These are phyloP conservation scores for Sporopachydermia quercuum DNA, from an alignment of 805 yeast genomes.

Conservation along the genomic window DNA sequence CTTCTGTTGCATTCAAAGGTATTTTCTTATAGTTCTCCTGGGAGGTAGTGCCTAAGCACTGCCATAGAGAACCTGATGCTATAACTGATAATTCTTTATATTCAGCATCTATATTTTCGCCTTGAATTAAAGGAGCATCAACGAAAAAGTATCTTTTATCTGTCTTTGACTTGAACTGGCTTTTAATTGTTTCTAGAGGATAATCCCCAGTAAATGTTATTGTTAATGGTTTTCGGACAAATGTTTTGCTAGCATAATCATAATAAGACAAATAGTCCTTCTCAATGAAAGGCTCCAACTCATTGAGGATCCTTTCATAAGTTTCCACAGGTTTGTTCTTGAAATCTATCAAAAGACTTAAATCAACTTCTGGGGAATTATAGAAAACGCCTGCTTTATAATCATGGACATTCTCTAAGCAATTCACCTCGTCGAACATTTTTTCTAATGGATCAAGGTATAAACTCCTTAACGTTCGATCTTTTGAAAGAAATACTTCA, in stretches of 20 bases:
- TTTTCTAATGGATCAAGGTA: conserved; percentile 39
- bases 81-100: conserved; percentile 17
- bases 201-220: conserved; percentile 53
- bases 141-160: conserved; percentile 22
- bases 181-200: conserved; percentile 28
- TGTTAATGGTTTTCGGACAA: conserved; percentile 40
- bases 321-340: conserved; percentile 35
- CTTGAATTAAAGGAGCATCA: conserved; percentile 31
- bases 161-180: not conserved
- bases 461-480: conserved; percentile 30
- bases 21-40: too few species aligned
- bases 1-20: conserved; percentile 21
- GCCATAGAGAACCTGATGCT: conserved; percentile 26
- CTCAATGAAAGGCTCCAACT: conserved; percentile 32
- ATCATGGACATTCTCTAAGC: conserved; percentile 4
- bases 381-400: conserved; percentile 12
- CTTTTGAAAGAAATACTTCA: conserved; percentile 27
- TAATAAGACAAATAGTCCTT: conserved; percentile 36
- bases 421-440: conserved; percentile 36
- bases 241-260: conserved; percentile 20
- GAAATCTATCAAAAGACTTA: conserved; percentile 50
- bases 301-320: conserved; percentile 28
- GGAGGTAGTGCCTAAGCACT: not conserved
- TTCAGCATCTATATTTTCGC: conserved; percentile 15
- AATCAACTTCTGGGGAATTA: conserved; percentile 31